Conservation (phyloP, 1,284 basidiomycete species). For the Ustilago nuda region DNA sequence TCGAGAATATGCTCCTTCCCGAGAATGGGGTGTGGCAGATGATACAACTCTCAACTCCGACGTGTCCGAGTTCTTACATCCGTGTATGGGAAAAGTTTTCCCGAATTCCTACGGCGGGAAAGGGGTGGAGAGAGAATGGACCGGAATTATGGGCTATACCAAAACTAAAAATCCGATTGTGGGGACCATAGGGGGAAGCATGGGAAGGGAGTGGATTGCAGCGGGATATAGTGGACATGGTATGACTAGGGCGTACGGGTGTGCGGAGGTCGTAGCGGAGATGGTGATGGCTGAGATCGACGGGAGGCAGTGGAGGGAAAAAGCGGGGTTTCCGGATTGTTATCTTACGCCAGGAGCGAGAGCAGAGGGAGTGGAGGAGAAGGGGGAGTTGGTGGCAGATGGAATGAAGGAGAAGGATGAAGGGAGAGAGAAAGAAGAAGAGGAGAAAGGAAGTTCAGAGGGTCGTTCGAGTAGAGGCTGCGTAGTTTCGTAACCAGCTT, state of each 20-base stretch:
- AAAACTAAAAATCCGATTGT: slow-evolving; percentile 78
- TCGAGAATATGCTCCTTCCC: slow-evolving; percentile 72
- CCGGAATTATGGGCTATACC: slow-evolving; percentile 85
- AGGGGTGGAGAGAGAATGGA: slow-evolving; percentile 75
- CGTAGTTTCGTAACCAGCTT: too few species aligned
- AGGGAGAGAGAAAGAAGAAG: too few species aligned
- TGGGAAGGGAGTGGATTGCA: slow-evolving; percentile 75
- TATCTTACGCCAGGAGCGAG: slow-evolving; percentile 20
- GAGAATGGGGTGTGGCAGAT: slow-evolving; percentile 75
- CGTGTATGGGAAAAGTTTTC: slow-evolving; percentile 60
- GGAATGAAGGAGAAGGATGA: not conserved
- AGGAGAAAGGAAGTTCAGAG: too few species aligned
- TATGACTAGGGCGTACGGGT: slow-evolving; percentile 78
- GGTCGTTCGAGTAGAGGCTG: too few species aligned
- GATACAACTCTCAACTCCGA: slow-evolving; percentile 74
- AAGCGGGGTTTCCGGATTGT: slow-evolving; percentile 72
- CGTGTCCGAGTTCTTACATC: slow-evolving; percentile 70
- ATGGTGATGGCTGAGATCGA: slow-evolving; percentile 76
- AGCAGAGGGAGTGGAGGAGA: not conserved
- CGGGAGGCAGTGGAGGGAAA: slow-evolving; percentile 73
- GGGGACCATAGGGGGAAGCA: slow-evolving; percentile 19
- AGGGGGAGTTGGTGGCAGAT: not conserved
- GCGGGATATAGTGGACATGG: slow-evolving; percentile 83
- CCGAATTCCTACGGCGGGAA: slow-evolving; percentile 72
- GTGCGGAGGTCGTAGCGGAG: slow-evolving; percentile 76